Conservation (phyloP, 768 basidiomycete species). For the Tulasnella sp. region DNA sequence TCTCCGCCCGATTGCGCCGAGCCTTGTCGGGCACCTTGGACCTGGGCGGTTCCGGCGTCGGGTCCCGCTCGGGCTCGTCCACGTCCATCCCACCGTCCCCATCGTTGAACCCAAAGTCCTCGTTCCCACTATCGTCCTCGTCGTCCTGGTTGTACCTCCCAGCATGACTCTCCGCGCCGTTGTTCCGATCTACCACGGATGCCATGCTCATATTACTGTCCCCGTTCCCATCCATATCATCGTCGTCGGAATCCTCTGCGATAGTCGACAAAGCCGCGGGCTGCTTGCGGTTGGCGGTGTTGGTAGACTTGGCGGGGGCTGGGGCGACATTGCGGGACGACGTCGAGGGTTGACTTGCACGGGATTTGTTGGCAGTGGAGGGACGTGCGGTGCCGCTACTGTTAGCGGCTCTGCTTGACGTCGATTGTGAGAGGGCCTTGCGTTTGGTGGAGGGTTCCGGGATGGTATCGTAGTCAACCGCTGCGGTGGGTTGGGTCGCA, state of each 20-base stretch:
- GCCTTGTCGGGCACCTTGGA: too few species aligned
- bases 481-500: neutral
- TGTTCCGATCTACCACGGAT: neutral
- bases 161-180: neutral
- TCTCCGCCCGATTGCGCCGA: neutral
- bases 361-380: neutral
- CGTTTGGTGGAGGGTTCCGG: neutral
- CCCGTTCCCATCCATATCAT: neutral
- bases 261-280: neutral
- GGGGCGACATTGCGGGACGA: too few species aligned
- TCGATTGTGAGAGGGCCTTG: neutral
- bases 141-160: neutral
- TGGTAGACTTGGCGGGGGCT: neutral
- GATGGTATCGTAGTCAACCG: constrained; percentile 4
- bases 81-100: neutral
- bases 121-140: neutral
- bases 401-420: neutral
- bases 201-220: neutral
- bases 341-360: neutral
- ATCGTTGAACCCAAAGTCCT: neutral
- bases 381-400: neutral
- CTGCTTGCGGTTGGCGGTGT: neutral
- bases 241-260: neutral
- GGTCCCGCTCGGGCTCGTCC: neutral
- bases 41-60: neutral